Base-by-base conservation (phyloP, 2,329 filamentous ascomycete species). In the Pestalotiopsis fici region DNA sequence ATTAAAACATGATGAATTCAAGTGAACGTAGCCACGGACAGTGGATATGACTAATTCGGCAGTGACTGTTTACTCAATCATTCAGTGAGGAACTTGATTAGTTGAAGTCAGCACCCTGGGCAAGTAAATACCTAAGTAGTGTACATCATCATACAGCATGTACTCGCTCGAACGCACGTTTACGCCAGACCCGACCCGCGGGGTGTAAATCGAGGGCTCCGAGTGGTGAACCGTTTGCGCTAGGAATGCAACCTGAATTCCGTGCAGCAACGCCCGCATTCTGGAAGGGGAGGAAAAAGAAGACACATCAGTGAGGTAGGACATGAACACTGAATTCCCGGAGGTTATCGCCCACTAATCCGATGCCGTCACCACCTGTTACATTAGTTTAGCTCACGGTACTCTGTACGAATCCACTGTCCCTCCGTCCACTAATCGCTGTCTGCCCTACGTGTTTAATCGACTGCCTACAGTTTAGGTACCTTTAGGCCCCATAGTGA, bases 171-270 rank as follows among this genome's bases (percentile, higher is more conserved):
- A n/a, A 50, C 18, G 43, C 43, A 23, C 43, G 43, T 50, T 50
- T 50, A n/a, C 43, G 43, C 21, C 21, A 21, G 43, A 35, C 31
- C 43, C 43, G 43, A 23, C 18, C 43, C 43, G 43, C 43, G 43
- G 43, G n/a, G 43, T 50, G 43, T n/a, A n/a, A 50, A 50, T n/a
- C 43, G n/a, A 50, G 43, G n/a, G 43, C 43, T 50, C 43, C 43
- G 43, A 60, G 31, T 37, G 25, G 28, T 31, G 27, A 60, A 27
- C 57, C 57, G 57, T 60, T 60, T 60, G 57, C 57, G 57, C 57
- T 60, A 60, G 57, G 57, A 37, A 50, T 50, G 43, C 43, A 50
- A 43, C 39, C 13, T 43, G 39, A n/a, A 50, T 50, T 50, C 43
- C n/a, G 43, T 50, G 43, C 18, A 57, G 55, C 23, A 56, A n/a